Evolutionary conservation across 805 yeast genomes (phyloP), one percentile per base, ranked within the genome.

Genomic region (Kazachstania africana): DNA sequence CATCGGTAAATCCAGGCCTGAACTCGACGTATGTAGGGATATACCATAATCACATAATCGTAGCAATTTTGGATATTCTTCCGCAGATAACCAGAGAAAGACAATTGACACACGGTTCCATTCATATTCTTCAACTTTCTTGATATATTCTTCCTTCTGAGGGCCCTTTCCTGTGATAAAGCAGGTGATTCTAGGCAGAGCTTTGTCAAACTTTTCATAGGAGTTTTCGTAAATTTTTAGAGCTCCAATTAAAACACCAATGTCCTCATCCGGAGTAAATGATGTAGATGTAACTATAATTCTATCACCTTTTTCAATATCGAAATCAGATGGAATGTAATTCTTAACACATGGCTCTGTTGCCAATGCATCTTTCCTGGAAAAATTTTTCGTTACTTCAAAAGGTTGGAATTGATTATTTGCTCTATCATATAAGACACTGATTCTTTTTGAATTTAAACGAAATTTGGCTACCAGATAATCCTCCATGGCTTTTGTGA

Each of bases 141-240:
- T 36, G 18, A 70, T 48, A 43, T 77, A 79, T 14, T 68, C 58
- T 2, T 57, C 53, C 41, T 73, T 73, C 56, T 80, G 52, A 0
- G 97, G 97, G 0, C 99, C 99, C 52, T 87, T 88, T 0, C 99
- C 99, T 0, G 99, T 91, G n/a, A 91, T 78, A n/a, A 91, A 57
- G 32, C 84, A 70, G 24, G 74, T 53, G 2, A 87, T 47, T 3
- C 65, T 67, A 1, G 76, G 75, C 3, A 66, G 40, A 4, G 31
- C 32, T 24, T 39, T 31, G 29, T 55, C 53, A 9, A 44, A 40
- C 14, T 38, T 40, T 8, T 32, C 22, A 16, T 51, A 39, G 10
- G 53, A 45, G 8, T 42, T 37, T 31, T 80, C 87, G 40, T 83
- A 77, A 15, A 56, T 40, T 31, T 67, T 66, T 33, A 91, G 60